phyloP scores from a whole-genome alignment of 2,329 filamentous ascomycete species.

The Proliferodiscus dingleyae region DNA sequence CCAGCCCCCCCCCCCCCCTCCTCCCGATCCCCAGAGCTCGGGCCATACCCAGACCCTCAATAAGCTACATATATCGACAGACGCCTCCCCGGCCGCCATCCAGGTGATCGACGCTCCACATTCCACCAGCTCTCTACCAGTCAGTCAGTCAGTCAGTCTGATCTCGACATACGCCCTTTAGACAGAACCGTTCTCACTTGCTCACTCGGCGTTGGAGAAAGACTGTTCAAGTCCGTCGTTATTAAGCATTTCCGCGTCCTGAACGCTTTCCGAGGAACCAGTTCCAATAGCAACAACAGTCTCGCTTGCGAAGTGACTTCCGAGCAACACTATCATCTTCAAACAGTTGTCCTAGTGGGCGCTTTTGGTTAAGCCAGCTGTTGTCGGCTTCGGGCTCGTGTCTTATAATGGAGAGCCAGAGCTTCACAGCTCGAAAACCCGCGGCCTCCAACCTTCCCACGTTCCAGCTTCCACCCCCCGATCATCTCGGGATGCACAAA shows the following conservation, averaged over 20 bases:
- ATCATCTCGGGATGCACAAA: conserved; percentile 43
- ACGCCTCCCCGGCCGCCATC: conserved; percentile 34
- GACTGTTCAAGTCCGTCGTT: conserved; percentile 3
- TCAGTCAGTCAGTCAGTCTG: conserved; percentile 18
- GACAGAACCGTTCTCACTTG: too few relatives aligned
- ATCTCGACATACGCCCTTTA: too few relatives aligned
- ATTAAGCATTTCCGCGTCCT: background rate
- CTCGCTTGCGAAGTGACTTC: too few relatives aligned
- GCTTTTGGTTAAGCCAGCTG: conserved; percentile 7
- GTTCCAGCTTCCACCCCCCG: conserved; percentile 65
- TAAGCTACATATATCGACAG: conserved; percentile 32
- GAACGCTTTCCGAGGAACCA: too few relatives aligned
- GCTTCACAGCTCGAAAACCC: conserved; percentile 66
- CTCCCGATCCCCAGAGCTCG: conserved; percentile 18
- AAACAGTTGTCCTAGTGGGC: background rate
- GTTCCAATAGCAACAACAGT: too few relatives aligned
- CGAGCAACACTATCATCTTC: background rate
- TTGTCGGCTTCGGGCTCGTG: conserved; percentile 27
- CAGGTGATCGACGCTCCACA: conserved; percentile 38
- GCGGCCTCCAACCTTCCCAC: conserved; percentile 63
- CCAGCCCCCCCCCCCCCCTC: too few relatives aligned
- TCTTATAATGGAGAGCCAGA: conserved; percentile 51
- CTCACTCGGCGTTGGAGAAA: conserved; percentile 4
- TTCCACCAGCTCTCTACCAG: conserved; percentile 14
- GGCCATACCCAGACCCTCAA: conserved; percentile 25